Base-by-base conservation (phyloP, 2,329 filamentous ascomycete genomes). In the Cryphonectria nitschkei region DNA sequence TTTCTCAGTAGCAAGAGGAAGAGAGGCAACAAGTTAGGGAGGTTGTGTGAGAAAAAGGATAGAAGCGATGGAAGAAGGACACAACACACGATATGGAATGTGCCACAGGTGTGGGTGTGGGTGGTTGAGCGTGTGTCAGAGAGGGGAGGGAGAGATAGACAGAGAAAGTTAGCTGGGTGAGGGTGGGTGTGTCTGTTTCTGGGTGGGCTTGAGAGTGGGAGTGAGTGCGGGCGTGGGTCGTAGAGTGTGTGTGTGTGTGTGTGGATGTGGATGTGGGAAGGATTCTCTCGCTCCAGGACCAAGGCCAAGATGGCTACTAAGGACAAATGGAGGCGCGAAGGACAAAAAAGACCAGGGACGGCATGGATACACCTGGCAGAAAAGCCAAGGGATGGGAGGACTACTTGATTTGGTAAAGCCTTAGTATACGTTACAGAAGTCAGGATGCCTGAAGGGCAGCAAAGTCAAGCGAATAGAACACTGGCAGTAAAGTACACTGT, bases 241-340 rank as follows among this genome's bases (percentile, higher is more conserved):
- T 26, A 26, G 26, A 26, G 26, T 26, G 54, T 7, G 54, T 8
- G 54, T 16, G 9, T 56, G 3, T 54, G 9, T 56, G 54, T 29
- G 50, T 54, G 50, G 19, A n/a, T 7, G 46, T 50, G 46, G n/a
- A 5, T 56, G 52, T 29, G 26, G 54, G 14, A 58, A 58, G 54
- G 54, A 58, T 58, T 58, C 54, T 58, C 54, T 32, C 26, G 54
- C 29, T 32, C n/a, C n/a, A 61, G 58, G 32, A 19, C 58, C 32
- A 61, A 32, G 58, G 58, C 16, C 16, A 39, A 34, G 58, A 60
- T 16, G 56, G 34, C 58, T 34, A 29, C 8, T 7, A 39, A 9
- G 58, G 58, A 39, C 32, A 61, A n/a, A 61, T 61, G 58, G 58
- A 34, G 58, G 37, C 32, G 22, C 58, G 34, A 61, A 39, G 34